A percentile compares a stretch with the other conserved stretches of the same genome.
Evolutionary conservation across 495 filamentous ascomycete species (phyloP).

Genomic region (Letharia columbiana): DNA sequence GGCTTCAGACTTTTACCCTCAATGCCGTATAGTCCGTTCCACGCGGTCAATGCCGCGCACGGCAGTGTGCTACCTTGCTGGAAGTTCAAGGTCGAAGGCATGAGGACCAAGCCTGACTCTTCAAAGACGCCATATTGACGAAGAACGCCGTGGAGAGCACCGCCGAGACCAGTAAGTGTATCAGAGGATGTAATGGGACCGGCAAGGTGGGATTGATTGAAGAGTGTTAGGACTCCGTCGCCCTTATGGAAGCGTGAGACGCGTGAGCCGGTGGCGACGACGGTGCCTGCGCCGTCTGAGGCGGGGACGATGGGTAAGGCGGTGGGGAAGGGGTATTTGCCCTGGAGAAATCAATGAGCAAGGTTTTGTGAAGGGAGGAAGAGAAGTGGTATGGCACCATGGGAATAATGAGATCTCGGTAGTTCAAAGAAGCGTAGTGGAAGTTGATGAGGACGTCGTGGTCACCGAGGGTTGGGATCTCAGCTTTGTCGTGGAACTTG

Average conservation of each 20-base stretch:
- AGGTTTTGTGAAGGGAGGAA: background rate
- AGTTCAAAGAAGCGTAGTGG: slow-evolving; percentile 70
- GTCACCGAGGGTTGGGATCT: slow-evolving; percentile 55
- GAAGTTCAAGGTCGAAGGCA: slow-evolving; percentile 53
- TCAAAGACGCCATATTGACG: slow-evolving; percentile 64
- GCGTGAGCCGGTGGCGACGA: slow-evolving; percentile 58
- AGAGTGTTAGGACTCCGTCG: slow-evolving; percentile 65
- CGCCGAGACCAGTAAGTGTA: slow-evolving; percentile 55
- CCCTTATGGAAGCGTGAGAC: slow-evolving; percentile 62
- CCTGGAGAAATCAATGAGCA: slow-evolving; percentile 31
- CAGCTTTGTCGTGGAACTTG: slow-evolving; percentile 42
- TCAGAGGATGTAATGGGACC: slow-evolving; percentile 43
- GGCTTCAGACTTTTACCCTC: slow-evolving; percentile 48
- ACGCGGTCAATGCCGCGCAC: slow-evolving; percentile 70
- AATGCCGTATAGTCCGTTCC: slow-evolving; percentile 75
- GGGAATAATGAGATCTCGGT: slow-evolving; percentile 71
- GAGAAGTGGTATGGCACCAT: slow-evolving; percentile 34
- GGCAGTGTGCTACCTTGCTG: slow-evolving; percentile 58
- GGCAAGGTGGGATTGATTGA: slow-evolving; percentile 68
- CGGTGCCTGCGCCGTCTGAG: slow-evolving; percentile 72
- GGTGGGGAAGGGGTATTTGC: slow-evolving; percentile 58
- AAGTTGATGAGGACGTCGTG: slow-evolving; percentile 71
- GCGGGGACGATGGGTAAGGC: slow-evolving; percentile 55
- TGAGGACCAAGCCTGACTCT: slow-evolving; percentile 58
- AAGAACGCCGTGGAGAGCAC: slow-evolving; percentile 59